Evolutionary conservation across 257 asterid species (phyloP), one percentile per base, ranked within the genome.

Genomic region (Apocynum venetum): DNA sequence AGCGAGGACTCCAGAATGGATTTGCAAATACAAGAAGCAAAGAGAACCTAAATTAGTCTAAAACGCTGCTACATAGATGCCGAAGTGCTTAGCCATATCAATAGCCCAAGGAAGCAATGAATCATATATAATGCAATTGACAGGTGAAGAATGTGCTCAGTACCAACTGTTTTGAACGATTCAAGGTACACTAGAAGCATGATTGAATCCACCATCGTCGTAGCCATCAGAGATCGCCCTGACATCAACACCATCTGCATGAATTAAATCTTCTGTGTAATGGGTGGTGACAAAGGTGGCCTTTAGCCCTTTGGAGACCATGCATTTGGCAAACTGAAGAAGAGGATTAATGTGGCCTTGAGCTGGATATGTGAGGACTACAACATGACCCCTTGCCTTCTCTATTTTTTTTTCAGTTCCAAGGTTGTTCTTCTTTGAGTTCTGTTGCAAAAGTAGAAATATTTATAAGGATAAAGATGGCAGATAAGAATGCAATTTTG

Each of bases 291-390:
- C 67, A 56, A 73, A 38, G 40, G 97, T 89, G 80, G 92, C 86
- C 19, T 79, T 80, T 67, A 89, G 77, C 57, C 91, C 92, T 83
- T 89, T 89, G 10, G 95, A 84, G 67, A 74, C 85, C 41, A 91
- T 82, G 71, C 95, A 89, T 49, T 91, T 91, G 13, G 92, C 90
- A 77, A 89, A 91, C 77, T 91, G 97, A 70, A 89, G 91, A 53
- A 91, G 89, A 31, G 97, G 96, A 76, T 91, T 91, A 8, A 91
- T 89, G 88, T 91, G 95, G 81, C 95, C 97, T 81, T 89, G 97
- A 82, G 87, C 76, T 0, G 97, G 97, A 74, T 89, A 89, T 1
- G 97, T 93, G 49, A 89, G 40, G 0, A 88, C 86, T 20, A 91
- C 43, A 0, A 87, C 87, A 64, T 89, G 97, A 55, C 84, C 84